Base-by-base conservation (phyloP, 768 basidiomycete species). In the Mycena vulgaris region DNA sequence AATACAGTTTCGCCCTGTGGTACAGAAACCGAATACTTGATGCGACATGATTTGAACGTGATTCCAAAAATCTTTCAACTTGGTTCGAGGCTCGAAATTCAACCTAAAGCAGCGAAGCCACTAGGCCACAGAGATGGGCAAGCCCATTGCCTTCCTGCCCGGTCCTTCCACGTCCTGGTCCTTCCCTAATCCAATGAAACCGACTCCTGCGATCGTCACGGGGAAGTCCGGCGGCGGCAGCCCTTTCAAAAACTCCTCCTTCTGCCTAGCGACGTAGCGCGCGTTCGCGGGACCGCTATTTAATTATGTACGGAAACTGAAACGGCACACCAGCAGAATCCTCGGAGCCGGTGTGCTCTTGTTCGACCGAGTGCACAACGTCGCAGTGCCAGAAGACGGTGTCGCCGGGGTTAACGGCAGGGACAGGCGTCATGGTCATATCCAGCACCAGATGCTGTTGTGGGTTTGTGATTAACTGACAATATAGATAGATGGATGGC, bases 181-280 rank as follows among this genome's bases (percentile, higher is more conserved):
- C n/a, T 39, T 74, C 16, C 71, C 87, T 37, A 83, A 70, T 7
- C 85, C 85, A 30, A 80, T 69, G 53, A 82, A 83, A 5, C 73
- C 72, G 5, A 78, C 80, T 51, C 86, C 85, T 5, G 77, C 78
- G 10, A 78, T 69, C 28, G 86, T 83, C 68, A 85, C 79, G 0
- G 87, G 89, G 80, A 92, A 95, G 76, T 95, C 94, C 5, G 93
- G 92, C 10, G 93, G 92, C 27, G 90, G 86, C 27, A 86, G 75
- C 9, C 90, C 90, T 11, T 79, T 70, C 45, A 91, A 79, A 80
- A 94, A 95, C 16, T 85, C 79, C 42, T 89, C 87, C 35, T 84
- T 88, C 79, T 95, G 94, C 74, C 84, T 83, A 66, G 83, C 80
- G 52, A 95, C 76, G 74, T 95, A 95, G 17, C 79, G 83, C 42